Evolutionary conservation across 23 red algal genomes (phyloP), one percentile per base, ranked within the genome.

Genomic region (Rhodosorus marinus): DNA sequence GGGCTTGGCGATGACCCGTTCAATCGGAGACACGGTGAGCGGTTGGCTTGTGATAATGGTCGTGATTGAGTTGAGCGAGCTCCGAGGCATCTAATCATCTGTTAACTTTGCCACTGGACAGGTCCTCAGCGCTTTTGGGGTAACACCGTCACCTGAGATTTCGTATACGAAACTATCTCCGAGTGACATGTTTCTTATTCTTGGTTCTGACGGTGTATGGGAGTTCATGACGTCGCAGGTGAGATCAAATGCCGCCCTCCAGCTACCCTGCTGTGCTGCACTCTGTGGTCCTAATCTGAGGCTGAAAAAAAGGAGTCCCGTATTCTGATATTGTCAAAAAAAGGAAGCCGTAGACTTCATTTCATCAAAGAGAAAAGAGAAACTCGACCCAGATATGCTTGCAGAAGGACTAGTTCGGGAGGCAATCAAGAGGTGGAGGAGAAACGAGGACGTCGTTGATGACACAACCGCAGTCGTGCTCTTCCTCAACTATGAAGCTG

Each of bases 1-100:
- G 2, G 90, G 90, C 17, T 51, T 98, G 25, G 90, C 90, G 31
- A 98, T 98, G 90, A 98, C 76, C n/a, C 78, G 90, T 27, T 80
- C 71, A 28, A 57, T 98, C 35, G 90, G 90, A 31, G 90, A 98
- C 43, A 80, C 71, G 0, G 55, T n/a, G n/a, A n/a, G n/a, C n/a
- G n/a, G n/a, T n/a, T n/a, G n/a, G n/a, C n/a, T n/a, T n/a, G n/a
- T n/a, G n/a, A n/a, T n/a, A n/a, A n/a, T n/a, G n/a, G n/a, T n/a
- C n/a, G n/a, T n/a, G n/a, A n/a, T n/a, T n/a, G n/a, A n/a, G n/a
- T n/a, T n/a, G n/a, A n/a, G n/a, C n/a, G n/a, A n/a, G n/a, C n/a
- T n/a, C n/a, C n/a, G n/a, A n/a, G n/a, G n/a, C n/a, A n/a, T n/a
- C n/a, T n/a, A n/a, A n/a, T n/a, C n/a, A n/a, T n/a, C n/a, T n/a